Evolutionary conservation across 2,329 filamentous ascomycete species (phyloP).

Genomic region (Aspergillus pseudoglaucus): DNA sequence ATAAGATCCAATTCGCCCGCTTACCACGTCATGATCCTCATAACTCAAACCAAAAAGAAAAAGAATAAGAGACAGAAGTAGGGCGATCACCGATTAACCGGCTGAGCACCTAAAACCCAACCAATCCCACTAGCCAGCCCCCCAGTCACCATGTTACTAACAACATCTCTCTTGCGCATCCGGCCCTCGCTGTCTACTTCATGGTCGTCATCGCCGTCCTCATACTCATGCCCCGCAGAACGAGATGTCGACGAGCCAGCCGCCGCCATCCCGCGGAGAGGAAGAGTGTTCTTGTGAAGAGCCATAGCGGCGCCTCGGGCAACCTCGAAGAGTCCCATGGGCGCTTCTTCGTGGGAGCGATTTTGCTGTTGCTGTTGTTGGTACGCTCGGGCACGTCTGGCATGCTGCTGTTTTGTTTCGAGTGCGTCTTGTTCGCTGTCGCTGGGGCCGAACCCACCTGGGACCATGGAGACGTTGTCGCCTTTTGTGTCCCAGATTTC

Average conservation of each 20-base stretch:
- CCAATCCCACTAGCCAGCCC: conserved; percentile 57
- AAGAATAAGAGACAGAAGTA: neutral
- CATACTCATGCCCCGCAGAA: conserved; percentile 3
- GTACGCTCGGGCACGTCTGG: conserved; percentile 24
- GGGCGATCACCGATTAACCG: conserved; percentile 27
- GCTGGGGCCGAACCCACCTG: conserved; percentile 40
- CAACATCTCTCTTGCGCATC: conserved; percentile 48
- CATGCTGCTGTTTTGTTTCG: conserved; percentile 37
- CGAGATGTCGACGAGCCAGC: neutral
- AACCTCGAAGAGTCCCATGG: conserved; percentile 48
- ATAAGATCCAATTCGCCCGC: too few relatives aligned
- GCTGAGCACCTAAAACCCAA: conserved; percentile 55
- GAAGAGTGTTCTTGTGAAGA: conserved; percentile 43
- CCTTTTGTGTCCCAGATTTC: conserved; percentile 52
- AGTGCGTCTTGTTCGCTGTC: conserved; percentile 40
- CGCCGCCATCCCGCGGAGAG: conserved; percentile 24
- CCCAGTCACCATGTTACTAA: conserved; percentile 58
- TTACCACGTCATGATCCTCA: neutral
- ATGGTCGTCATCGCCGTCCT: conserved; percentile 9
- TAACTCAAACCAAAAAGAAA: neutral
- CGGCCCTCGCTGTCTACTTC: conserved; percentile 23
- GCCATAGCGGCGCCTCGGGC: conserved; percentile 45
- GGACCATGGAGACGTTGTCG: conserved; percentile 36
- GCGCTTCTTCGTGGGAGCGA: conserved; percentile 38
- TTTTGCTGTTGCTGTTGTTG: conserved; percentile 9